These are phyloP conservation scores for Suhomyces coccinellae DNA, from an alignment of 1,139 yeast species.

Conservation along the genomic window DNA sequence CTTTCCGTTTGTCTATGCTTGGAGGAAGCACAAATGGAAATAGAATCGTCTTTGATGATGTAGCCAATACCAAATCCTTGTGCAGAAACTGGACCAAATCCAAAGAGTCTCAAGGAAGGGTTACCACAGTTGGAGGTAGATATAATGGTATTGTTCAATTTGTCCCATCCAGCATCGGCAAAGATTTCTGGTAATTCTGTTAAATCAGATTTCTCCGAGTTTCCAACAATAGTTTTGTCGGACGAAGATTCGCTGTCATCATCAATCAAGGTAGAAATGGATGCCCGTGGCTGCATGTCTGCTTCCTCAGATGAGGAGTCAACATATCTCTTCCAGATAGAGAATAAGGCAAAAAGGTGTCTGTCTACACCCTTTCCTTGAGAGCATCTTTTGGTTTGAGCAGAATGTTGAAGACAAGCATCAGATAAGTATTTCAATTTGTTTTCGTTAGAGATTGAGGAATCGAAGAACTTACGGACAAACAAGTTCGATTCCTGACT, in stretches of 20 bases:
- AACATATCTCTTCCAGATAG: conserved; percentile 82
- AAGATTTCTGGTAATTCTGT: conserved; percentile 49
- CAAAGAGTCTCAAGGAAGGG: conserved; percentile 82
- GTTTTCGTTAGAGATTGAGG: conserved; percentile 54
- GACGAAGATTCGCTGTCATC: conserved; percentile 21
- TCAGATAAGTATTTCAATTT: conserved; percentile 60
- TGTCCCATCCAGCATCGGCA: conserved; percentile 72
- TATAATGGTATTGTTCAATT: conserved; percentile 55
- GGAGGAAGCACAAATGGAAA: conserved; percentile 84
- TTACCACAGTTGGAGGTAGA: conserved; percentile 62
- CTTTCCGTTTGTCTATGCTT: conserved; percentile 89
- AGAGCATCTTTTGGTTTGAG: conserved; percentile 67
- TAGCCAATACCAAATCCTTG: conserved; percentile 93
- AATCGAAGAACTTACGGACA: conserved; percentile 83
- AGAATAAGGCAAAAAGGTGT: conserved; percentile 81
- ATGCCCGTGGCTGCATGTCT: conserved; percentile 15
- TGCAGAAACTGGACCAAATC: conserved; percentile 89
- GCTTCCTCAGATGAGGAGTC: conserved; percentile 17
- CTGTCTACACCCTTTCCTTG: conserved; percentile 87
- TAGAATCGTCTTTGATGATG: conserved; percentile 80
- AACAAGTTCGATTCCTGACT: conserved; percentile 77
- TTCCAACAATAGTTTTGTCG: conserved; percentile 22
- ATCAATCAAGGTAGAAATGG: conserved; percentile 19
- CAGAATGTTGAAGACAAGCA: conserved; percentile 72
- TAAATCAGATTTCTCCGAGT: conserved; percentile 17